Evolutionary conservation across 2,329 filamentous ascomycete species (phyloP), one percentile per base, ranked within the genome.

Genomic region (Onygena corvina): DNA sequence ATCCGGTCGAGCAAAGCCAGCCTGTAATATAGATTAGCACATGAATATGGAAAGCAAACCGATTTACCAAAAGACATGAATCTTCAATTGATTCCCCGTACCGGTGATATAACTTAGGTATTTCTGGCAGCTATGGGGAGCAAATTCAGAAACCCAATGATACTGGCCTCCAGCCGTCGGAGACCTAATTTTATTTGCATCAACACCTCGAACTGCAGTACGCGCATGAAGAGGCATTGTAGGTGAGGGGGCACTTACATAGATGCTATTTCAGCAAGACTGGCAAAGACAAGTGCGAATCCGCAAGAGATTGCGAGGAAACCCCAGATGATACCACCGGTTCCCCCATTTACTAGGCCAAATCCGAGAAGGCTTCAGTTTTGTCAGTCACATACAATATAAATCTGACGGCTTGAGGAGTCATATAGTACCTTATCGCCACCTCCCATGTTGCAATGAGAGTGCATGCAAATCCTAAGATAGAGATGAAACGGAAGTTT

Each of bases 41-140:
- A 23, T 23, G 25, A 5, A 40, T 11, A 18, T 9, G 18, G 25
- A 6, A 40, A 36, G 2, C n/a, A 29, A 27, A 1, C 14, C 12
- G 9, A 46, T 40, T 40, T 11, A 18, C 12, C n/a, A n/a, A 27
- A 9, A n/a, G n/a, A n/a, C 12, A 42, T 20, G 21, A 16, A n/a
- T 12, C 36, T 42, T 11, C 3, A 31, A 11, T 12, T 8, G 29
- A 9, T 27, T 18, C 12, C 18, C 14, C 46, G 18, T 60, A 62
- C 67, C 66, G 9, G 68, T 66, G 31, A 66, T 63, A 55, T 72
- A 74, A 48, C 70, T 72, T 1, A 74, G 59, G 23, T 67, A 64
- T 33, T 67, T 70, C 47, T 71, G 67, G 27, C 54, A 62, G 8
- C 56, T 58, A 6, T 54, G 59, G n/a, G 69, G 69, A 16, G 70